Percentiles rank a stretch among this genome's conserved stretches.
These are phyloP conservation scores for Prunus armeniaca DNA, from an alignment of 306 rosid species.

Conservation along the genomic window DNA sequence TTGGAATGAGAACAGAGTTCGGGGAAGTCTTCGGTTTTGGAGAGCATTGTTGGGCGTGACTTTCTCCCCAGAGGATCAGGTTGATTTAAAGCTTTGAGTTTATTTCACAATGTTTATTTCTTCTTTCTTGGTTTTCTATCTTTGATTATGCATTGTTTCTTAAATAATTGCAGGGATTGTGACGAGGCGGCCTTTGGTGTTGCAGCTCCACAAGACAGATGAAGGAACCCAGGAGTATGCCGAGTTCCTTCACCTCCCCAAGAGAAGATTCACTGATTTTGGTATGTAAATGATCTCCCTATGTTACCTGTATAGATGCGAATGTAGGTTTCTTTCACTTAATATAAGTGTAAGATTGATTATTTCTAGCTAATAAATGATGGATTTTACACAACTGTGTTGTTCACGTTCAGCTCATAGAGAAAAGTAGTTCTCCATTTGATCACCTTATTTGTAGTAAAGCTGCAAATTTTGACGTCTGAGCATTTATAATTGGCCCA, in stretches of 20 bases:
- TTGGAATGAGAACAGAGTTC: slow-evolving; percentile 65
- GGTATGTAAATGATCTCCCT: slow-evolving; percentile 33
- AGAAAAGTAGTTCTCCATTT: not conserved
- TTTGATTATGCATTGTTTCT: not conserved
- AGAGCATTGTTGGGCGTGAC: slow-evolving; percentile 96
- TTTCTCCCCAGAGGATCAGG: slow-evolving; percentile 99
- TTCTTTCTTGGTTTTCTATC: not conserved
- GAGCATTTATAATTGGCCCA: not conserved
- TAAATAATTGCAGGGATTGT: slow-evolving; percentile 68
- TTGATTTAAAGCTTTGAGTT: slow-evolving; percentile 4
- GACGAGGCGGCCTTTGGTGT: slow-evolving; percentile 90
- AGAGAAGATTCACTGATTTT: slow-evolving; percentile 69
- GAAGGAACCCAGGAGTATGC: slow-evolving; percentile 74
- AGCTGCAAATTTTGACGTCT: slow-evolving; percentile 10
- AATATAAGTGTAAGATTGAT: not conserved
- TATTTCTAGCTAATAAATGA: not conserved
- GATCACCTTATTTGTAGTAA: not conserved
- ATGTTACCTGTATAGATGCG: not conserved
- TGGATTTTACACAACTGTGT: not conserved
- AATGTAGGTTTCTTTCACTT: not conserved
- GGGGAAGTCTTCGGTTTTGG: slow-evolving; percentile 93
- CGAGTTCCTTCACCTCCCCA: slow-evolving; percentile 88
- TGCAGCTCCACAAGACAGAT: slow-evolving; percentile 91
- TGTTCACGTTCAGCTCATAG: too few relatives aligned
- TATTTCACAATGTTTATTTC: not conserved